Conservation (phyloP, 768 basidiomycete genomes). For the Lentinula boryana region DNA sequence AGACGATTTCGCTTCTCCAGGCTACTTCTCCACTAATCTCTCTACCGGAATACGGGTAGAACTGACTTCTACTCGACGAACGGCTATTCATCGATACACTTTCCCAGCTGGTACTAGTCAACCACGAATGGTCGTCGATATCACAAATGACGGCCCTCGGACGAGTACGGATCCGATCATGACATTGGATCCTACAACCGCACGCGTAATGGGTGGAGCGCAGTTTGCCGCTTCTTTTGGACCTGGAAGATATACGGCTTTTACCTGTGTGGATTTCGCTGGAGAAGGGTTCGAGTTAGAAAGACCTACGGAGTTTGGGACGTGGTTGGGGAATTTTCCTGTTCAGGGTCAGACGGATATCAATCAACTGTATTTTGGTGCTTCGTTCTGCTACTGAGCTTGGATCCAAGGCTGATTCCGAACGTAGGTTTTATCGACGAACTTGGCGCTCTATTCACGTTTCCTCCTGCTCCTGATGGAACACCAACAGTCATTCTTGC, state of each 20-base stretch:
- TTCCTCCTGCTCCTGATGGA: constrained; percentile 34
- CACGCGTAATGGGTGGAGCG: constrained; percentile 36
- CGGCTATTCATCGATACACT: constrained; percentile 56
- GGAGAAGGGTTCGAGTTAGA: constrained; percentile 42
- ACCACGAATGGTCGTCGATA: constrained; percentile 53
- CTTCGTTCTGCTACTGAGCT: not conserved
- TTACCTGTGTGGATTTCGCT: constrained; percentile 56
- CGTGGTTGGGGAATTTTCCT: constrained; percentile 24
- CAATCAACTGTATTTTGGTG: constrained; percentile 4
- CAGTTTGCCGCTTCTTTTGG: constrained; percentile 55
- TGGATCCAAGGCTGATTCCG: not conserved
- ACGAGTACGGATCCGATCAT: constrained; percentile 45
- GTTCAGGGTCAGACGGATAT: constrained; percentile 2
- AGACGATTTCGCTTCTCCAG: constrained; percentile 61
- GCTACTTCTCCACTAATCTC: constrained; percentile 63
- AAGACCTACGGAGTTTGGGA: constrained; percentile 49
- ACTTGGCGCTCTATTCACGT: constrained; percentile 24
- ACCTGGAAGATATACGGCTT: constrained; percentile 52
- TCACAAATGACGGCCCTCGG: constrained; percentile 55
- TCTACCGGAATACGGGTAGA: constrained; percentile 54
- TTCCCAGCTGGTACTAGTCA: constrained; percentile 40
- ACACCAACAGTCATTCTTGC: constrained; percentile 42
- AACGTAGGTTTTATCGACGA: constrained; percentile 2
- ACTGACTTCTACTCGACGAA: constrained; percentile 51
- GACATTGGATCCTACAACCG: constrained; percentile 42